These are phyloP conservation scores for Kodamaea laetipori DNA, from an alignment of 805 yeast genomes.

Conservation along the genomic window DNA sequence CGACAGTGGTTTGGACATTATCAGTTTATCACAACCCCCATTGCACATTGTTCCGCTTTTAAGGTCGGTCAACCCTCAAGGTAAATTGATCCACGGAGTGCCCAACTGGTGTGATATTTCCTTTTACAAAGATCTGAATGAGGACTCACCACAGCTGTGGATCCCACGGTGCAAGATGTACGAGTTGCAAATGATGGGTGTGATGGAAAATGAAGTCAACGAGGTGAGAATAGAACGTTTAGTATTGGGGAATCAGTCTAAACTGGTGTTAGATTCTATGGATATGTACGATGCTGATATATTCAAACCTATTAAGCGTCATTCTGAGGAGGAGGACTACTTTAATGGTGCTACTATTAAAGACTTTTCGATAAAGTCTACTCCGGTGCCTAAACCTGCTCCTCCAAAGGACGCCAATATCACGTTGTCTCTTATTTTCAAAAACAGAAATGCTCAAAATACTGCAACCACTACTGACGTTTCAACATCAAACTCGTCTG, in stretches of 20 bases:
- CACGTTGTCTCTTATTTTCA: slow-evolving; percentile 5
- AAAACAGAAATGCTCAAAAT: background rate
- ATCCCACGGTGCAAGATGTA: slow-evolving; percentile 93
- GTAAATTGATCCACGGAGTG: slow-evolving; percentile 65
- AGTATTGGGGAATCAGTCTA: slow-evolving; percentile 31
- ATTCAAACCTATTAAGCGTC: slow-evolving; percentile 40
- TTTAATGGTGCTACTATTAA: slow-evolving; percentile 14
- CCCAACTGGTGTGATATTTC: slow-evolving; percentile 97
- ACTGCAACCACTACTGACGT: slow-evolving; percentile 25
- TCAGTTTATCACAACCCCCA: slow-evolving; percentile 89
- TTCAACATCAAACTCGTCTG: slow-evolving; percentile 37
- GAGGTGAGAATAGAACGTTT: slow-evolving; percentile 67
- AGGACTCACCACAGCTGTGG: slow-evolving; percentile 58
- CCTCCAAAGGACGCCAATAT: slow-evolving; percentile 19
- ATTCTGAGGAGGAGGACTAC: slow-evolving; percentile 10
- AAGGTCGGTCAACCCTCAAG: slow-evolving; percentile 53
- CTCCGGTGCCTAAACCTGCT: slow-evolving; percentile 18
- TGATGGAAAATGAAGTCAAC: slow-evolving; percentile 86
- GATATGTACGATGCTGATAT: slow-evolving; percentile 63
- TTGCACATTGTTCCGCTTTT: slow-evolving; percentile 89
- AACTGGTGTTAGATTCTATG: slow-evolving; percentile 61
- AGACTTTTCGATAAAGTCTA: slow-evolving; percentile 6
- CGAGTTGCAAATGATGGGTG: slow-evolving; percentile 97
- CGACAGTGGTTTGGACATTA: slow-evolving; percentile 85
- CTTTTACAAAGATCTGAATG: slow-evolving; percentile 70